A percentile compares a stretch with the other conserved stretches of the same genome.
These are phyloP conservation scores for Eragrostis tef DNA, from an alignment of 202 grass and related monocot species.

Conservation along the genomic window DNA sequence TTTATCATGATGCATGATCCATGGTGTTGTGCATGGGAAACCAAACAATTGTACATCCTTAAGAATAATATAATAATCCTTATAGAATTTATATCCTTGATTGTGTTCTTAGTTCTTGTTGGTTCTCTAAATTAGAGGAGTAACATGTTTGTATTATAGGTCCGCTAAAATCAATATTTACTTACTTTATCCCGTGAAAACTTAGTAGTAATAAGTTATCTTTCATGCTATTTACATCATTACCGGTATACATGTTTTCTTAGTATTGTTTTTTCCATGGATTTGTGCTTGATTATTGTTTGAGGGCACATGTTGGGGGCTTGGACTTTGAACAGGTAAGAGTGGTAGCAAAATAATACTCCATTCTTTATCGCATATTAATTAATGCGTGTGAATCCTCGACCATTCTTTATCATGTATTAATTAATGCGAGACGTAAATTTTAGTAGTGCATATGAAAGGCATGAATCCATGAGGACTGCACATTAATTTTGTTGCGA, in stretches of 20 bases:
- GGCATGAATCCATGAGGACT: not conserved
- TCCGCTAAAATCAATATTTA: not conserved
- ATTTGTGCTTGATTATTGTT: not conserved
- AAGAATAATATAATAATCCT: conserved; percentile 9
- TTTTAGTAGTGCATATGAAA: not conserved
- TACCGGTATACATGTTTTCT: not conserved
- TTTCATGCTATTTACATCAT: not conserved
- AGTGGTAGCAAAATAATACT: not conserved
- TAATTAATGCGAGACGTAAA: not conserved
- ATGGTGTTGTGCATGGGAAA: conserved; percentile 26
- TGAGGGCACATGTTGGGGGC: not conserved
- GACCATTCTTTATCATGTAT: not conserved
- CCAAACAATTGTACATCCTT: conserved; percentile 40
- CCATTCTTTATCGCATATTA: not conserved
- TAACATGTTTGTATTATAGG: not conserved
- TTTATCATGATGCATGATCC: not conserved
- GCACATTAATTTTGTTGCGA: conserved; percentile 4
- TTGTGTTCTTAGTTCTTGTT: not conserved
- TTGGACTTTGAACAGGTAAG: not conserved
- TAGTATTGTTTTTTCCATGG: not conserved
- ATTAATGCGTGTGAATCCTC: not conserved
- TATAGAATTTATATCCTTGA: not conserved
- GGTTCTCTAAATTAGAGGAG: not conserved
- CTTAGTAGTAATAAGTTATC: no score
- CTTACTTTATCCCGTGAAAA: no score